Percentiles rank a stretch among this genome's conserved stretches.
These are phyloP conservation scores for Brachypodium distachyon DNA, from an alignment of 202 grass and related monocot species.

Conservation along the genomic window DNA sequence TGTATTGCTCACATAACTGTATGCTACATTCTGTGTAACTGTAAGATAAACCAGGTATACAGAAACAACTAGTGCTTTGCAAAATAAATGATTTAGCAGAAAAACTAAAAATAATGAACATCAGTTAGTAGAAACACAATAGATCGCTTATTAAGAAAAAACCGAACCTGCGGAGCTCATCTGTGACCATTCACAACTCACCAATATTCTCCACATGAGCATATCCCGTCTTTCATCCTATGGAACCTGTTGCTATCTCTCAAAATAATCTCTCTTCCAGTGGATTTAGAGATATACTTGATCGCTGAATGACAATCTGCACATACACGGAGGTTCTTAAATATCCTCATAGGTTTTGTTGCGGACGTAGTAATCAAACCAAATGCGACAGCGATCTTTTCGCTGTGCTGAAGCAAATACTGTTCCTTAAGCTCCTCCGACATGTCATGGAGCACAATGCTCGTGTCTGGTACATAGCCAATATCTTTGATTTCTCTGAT, in stretches of 20 bases:
- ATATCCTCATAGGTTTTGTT: constrained; percentile 72
- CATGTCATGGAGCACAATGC: constrained; percentile 74
- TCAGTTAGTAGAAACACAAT: not conserved
- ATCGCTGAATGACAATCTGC: constrained; percentile 72
- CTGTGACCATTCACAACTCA: constrained; percentile 45
- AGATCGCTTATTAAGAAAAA: not conserved
- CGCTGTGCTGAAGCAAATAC: constrained; percentile 78
- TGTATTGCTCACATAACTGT: not conserved
- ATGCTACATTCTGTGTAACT: not conserved
- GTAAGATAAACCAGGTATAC: not conserved
- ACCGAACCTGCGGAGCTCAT: not conserved
- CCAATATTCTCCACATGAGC: constrained; percentile 75
- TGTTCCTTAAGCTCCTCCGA: constrained; percentile 70
- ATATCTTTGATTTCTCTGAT: constrained; percentile 52
- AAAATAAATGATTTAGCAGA: not conserved
- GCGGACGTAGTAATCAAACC: constrained; percentile 57
- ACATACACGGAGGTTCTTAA: constrained; percentile 85
- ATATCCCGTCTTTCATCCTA: constrained; percentile 58
- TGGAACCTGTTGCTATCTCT: constrained; percentile 92
- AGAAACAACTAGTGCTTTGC: not conserved
- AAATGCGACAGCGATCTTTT: constrained; percentile 82
- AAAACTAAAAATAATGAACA: not conserved
- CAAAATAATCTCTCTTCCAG: constrained; percentile 58
- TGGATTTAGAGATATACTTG: constrained; percentile 64
- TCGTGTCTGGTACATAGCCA: constrained; percentile 63